Evolutionary conservation across 768 basidiomycete species (phyloP).

Genomic region (Lyophyllum atratum): DNA sequence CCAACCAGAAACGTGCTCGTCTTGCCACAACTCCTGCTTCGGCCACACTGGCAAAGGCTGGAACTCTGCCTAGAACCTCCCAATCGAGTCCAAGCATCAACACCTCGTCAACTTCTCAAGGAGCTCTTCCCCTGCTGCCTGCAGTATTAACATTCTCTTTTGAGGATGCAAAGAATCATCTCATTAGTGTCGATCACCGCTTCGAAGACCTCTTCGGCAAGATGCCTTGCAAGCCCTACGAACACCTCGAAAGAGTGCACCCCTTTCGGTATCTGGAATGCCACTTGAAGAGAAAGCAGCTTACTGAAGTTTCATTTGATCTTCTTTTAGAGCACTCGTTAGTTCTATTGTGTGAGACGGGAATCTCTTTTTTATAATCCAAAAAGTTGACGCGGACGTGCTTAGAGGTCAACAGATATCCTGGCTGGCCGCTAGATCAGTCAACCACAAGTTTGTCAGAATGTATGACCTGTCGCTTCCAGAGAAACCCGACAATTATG

Average conservation of each 20-base stretch:
- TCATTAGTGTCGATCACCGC: slow-evolving; percentile 65
- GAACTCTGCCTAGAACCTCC: neutral
- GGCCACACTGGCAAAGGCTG: neutral
- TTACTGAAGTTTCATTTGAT: neutral
- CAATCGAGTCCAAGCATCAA: slow-evolving; percentile 8
- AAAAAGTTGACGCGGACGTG: neutral
- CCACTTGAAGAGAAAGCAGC: neutral
- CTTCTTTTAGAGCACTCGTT: slow-evolving; percentile 55
- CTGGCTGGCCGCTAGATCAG: slow-evolving; percentile 84
- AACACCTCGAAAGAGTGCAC: slow-evolving; percentile 72
- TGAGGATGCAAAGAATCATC: slow-evolving; percentile 71
- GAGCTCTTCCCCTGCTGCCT: slow-evolving; percentile 51
- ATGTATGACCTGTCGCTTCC: slow-evolving; percentile 75
- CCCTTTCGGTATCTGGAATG: slow-evolving; percentile 65
- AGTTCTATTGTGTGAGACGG: slow-evolving; percentile 67
- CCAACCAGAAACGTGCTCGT: slow-evolving; percentile 12
- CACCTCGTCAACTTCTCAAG: slow-evolving; percentile 4
- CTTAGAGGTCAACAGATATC: slow-evolving; percentile 79
- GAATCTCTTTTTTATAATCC: neutral
- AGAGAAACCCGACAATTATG: slow-evolving; percentile 59
- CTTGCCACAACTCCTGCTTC: slow-evolving; percentile 1
- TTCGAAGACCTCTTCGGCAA: slow-evolving; percentile 70
- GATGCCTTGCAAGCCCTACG: slow-evolving; percentile 75
- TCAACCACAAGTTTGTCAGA: slow-evolving; percentile 76
- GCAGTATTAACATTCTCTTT: slow-evolving; percentile 77